These are phyloP conservation scores for Cercospora brassicicola DNA, from an alignment of 2,329 filamentous ascomycete genomes.

Conservation along the genomic window DNA sequence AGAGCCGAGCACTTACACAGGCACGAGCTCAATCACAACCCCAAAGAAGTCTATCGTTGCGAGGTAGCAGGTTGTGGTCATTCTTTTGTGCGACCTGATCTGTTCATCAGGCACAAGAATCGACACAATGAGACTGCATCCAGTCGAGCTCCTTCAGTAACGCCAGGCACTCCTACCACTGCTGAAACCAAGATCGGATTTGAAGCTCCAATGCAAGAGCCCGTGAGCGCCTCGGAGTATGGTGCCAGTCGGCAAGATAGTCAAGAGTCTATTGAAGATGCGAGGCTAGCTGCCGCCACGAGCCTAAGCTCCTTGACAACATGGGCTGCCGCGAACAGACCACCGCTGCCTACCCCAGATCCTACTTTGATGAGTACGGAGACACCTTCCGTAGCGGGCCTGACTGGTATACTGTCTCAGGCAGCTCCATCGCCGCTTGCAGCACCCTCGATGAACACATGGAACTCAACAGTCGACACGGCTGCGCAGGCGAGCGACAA, in stretches of 20 bases:
- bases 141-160: not conserved
- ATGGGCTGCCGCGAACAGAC: constrained; percentile 5
- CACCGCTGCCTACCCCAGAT: constrained; percentile 16
- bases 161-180: not conserved
- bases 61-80: constrained; percentile 84
- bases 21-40: constrained; percentile 89
- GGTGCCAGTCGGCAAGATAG: not conserved
- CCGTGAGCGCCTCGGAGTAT: not conserved
- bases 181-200: not conserved
- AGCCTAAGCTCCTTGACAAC: constrained; percentile 17
- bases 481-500: constrained; percentile 27
- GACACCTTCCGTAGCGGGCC: not conserved
- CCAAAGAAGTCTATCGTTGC: constrained; percentile 89
- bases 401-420: not conserved
- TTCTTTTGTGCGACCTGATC: constrained; percentile 87
- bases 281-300: constrained; percentile 77
- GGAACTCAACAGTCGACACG: constrained; percentile 4
- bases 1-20: constrained; percentile 91
- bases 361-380: constrained; percentile 4
- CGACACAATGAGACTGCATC: constrained; percentile 37
- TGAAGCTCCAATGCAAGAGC: not conserved
- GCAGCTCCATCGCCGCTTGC: not conserved
- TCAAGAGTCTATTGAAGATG: constrained; percentile 40
- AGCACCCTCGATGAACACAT: not conserved
- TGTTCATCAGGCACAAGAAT: constrained; percentile 66